Evolutionary conservation across 2,329 filamentous ascomycete species (phyloP).

Genomic region (Phyllosticta paracitricarpa): DNA sequence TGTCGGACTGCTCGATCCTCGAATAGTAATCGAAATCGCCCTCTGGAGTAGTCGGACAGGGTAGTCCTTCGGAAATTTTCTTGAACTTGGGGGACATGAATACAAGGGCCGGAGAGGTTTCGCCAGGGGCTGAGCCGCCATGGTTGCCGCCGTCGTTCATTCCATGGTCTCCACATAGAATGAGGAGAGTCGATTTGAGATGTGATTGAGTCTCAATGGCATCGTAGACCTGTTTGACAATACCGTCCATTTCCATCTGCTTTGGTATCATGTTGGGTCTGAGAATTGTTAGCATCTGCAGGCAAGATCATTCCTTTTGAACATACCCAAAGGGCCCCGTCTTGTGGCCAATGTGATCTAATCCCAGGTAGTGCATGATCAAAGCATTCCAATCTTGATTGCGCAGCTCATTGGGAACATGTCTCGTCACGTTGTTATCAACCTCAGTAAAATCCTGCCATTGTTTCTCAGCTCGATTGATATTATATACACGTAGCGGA

Average conservation of each 20-base stretch:
- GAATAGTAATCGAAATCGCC: constrained; percentile 76
- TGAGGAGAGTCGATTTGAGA: constrained; percentile 67
- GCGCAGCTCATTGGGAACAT: constrained; percentile 66
- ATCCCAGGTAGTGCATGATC: constrained; percentile 88
- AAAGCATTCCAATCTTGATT: constrained; percentile 82
- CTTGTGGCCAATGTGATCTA: constrained; percentile 98
- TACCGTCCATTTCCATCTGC: constrained; percentile 83
- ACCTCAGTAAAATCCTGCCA: constrained; percentile 90
- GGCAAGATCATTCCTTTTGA: not conserved
- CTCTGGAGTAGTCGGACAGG: constrained; percentile 47
- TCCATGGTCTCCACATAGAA: constrained; percentile 91
- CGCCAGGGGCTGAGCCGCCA: constrained; percentile 83
- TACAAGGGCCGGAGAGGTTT: constrained; percentile 85
- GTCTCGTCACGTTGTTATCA: constrained; percentile 91
- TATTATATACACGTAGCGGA: constrained; percentile 21
- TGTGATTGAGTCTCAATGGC: constrained; percentile 63
- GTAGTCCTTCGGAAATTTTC: constrained; percentile 35
- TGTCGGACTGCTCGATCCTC: constrained; percentile 84
- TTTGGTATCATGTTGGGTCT: constrained; percentile 89
- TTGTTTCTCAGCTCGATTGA: constrained; percentile 18
- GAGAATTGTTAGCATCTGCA: constrained; percentile 7
- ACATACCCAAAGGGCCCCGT: constrained; percentile 68
- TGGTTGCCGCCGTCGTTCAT: constrained; percentile 99
- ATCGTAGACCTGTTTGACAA: constrained; percentile 65
- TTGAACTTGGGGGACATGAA: constrained; percentile 82